phyloP scores from a whole-genome alignment of 1,284 basidiomycete species.

The Cutaneotrichosporon daszewskae region DNA sequence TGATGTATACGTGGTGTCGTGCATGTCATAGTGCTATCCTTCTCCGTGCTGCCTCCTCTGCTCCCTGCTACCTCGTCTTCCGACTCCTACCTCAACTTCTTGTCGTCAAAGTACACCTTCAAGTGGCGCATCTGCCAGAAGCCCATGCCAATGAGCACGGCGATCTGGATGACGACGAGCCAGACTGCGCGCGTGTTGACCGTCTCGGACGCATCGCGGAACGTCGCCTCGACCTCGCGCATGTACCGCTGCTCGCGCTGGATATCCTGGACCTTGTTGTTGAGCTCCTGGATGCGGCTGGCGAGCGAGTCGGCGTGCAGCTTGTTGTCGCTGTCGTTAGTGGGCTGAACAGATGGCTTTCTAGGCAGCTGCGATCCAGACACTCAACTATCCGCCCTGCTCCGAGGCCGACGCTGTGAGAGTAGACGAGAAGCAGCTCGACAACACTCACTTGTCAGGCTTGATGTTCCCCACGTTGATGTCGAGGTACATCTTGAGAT shows the following conservation, averaged over 20 bases:
- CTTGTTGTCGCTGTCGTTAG: constrained; percentile 7
- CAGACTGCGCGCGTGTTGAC: constrained; percentile 87
- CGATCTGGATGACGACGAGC: constrained; percentile 85
- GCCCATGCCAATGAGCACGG: constrained; percentile 76
- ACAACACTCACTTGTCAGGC: constrained; percentile 53
- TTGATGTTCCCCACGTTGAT: constrained; percentile 84
- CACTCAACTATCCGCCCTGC: too few relatives aligned
- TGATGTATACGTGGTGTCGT: constrained; percentile 13
- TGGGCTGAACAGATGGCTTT: too few relatives aligned
- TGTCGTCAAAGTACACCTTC: constrained; percentile 81
- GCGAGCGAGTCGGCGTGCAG: constrained; percentile 83
- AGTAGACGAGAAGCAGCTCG: too few relatives aligned
- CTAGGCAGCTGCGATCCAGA: too few relatives aligned
- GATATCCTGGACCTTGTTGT: constrained; percentile 86
- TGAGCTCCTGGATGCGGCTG: constrained; percentile 80
- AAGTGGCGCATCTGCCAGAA: constrained; percentile 90
- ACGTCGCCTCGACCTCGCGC: constrained; percentile 88
- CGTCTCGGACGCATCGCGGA: constrained; percentile 77
- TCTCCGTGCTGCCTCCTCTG: constrained; percentile 1
- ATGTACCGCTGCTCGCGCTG: constrained; percentile 96
- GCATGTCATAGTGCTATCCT: constrained; percentile 2
- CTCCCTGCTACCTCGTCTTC: too few relatives aligned
- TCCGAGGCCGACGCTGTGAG: too few relatives aligned
- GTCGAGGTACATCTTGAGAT: constrained; percentile 92
- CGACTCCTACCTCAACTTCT: constrained; percentile 67